phyloP scores from a whole-genome alignment of 2,329 filamentous ascomycete species.

The Talaromyces sp. region DNA sequence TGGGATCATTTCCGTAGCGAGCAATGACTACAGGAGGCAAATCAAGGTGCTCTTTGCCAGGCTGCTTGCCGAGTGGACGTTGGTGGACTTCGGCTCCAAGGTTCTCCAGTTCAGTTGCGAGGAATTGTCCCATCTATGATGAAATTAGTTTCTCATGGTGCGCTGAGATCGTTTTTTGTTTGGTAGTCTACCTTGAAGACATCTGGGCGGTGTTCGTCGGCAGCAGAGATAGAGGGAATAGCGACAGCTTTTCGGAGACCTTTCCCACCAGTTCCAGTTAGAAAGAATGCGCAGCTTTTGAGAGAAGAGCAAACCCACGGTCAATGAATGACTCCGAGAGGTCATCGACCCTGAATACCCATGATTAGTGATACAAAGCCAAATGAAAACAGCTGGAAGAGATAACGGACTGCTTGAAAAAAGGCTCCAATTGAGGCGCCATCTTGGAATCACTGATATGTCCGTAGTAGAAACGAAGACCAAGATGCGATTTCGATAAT shows the following conservation, averaged over 20 bases:
- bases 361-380: slow-evolving; percentile 10
- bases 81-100: slow-evolving; percentile 87
- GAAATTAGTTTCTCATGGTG: not conserved
- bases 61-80: slow-evolving; percentile 84
- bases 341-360: slow-evolving; percentile 60
- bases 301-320: slow-evolving; percentile 46
- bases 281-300: not conserved
- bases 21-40: slow-evolving; percentile 90
- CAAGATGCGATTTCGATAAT: slow-evolving; percentile 3
- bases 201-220: slow-evolving; percentile 82
- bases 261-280: slow-evolving; percentile 24
- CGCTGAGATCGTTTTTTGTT: not conserved
- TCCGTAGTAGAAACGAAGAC: slow-evolving; percentile 43
- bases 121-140: slow-evolving; percentile 79
- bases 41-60: slow-evolving; percentile 82
- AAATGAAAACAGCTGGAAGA: not conserved
- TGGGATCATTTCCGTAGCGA: slow-evolving; percentile 86
- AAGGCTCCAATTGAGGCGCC: slow-evolving; percentile 85
- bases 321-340: slow-evolving; percentile 81
- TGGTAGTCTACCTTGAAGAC: slow-evolving; percentile 67
- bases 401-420: slow-evolving; percentile 70
- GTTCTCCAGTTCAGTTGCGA: slow-evolving; percentile 74
- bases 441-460: slow-evolving; percentile 60
- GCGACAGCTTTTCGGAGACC: slow-evolving; percentile 82
- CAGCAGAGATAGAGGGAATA: slow-evolving; percentile 92